phyloP scores from a whole-genome alignment of 2,329 filamentous ascomycete species.

The Periglandula ipomoeae region DNA sequence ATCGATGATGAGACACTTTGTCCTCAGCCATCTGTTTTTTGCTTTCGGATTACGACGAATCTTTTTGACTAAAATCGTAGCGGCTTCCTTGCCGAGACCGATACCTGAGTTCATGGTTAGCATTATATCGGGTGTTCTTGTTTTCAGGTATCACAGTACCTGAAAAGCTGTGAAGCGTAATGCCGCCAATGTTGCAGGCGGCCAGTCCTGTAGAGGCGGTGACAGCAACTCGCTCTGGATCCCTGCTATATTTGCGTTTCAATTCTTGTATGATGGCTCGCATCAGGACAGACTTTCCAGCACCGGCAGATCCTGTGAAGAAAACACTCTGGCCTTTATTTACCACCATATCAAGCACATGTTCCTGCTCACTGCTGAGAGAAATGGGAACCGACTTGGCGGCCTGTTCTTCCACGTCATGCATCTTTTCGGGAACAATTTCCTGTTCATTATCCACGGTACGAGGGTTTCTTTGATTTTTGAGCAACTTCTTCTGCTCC shows the following conservation, averaged over 20 bases:
- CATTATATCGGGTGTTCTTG: no score
- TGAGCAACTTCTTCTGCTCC: constrained; percentile 68
- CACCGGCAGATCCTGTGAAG: constrained; percentile 94
- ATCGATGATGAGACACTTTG: constrained; percentile 82
- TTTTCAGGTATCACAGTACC: constrained; percentile 35
- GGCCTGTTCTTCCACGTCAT: constrained; percentile 27
- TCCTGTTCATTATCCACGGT: constrained; percentile 27
- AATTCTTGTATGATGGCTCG: constrained; percentile 79
- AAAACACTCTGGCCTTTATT: constrained; percentile 82
- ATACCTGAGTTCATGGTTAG: constrained; percentile 38
- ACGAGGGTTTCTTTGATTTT: constrained; percentile 38
- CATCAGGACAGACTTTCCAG: constrained; percentile 94
- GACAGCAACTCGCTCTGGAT: constrained; percentile 80
- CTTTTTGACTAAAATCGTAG: constrained; percentile 75
- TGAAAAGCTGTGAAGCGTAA: constrained; percentile 91
- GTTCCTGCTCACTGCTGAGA: constrained; percentile 77
- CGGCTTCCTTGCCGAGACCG: constrained; percentile 84
- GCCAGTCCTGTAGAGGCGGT: constrained; percentile 94
- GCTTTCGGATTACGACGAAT: constrained; percentile 83
- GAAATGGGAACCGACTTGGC: constrained; percentile 48
- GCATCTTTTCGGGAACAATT: constrained; percentile 27
- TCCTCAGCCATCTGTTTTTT: constrained; percentile 78
- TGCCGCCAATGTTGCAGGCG: constrained; percentile 92
- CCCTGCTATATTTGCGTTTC: constrained; percentile 63
- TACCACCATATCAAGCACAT: constrained; percentile 75